Evolutionary conservation across 163 green algal genomes (phyloP), one percentile per base, ranked within the genome.

Genomic region (Prototheca cutis): DNA sequence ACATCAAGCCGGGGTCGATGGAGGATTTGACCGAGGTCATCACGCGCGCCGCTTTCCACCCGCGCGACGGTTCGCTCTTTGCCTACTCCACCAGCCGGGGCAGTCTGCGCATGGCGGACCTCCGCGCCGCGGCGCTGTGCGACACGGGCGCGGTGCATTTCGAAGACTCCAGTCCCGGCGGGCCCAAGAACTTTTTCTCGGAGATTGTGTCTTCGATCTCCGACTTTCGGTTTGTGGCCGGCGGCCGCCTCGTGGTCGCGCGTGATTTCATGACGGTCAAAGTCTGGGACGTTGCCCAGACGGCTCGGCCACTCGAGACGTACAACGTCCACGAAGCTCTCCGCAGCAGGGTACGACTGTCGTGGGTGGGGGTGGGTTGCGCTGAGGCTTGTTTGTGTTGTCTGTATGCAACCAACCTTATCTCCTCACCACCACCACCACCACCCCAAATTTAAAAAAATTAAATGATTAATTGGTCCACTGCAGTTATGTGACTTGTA

Each of bases 21-120:
- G 93, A 99, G 65, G 92, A 99, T 75, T 78, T 99, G 25, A 97
- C 89, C 58, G 91, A 95, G 80, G 92, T 99, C 6, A 97, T 99
- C 67, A 99, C 93, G n/a, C 86, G 76, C 6, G 87, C 93, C 4
- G 90, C 95, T 40, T 99, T 98, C 71, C 90, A 97, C 72, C 93
- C 91, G 5, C 68, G 59, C 2, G 68, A 96, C 56, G 95, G 87
- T 75, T 80, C 92, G 72, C 53, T 92, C 17, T 93, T 99, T 59
- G 92, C 84, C 17, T 98, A 96, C 79, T 88, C 71, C 67, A 94
- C 75, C 68, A 91, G 78, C 78, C 98, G 98, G 61, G 93, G 93
- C 34, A 83, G 74, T 59, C 94, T 99, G 59, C 78, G 89, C 4
- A 72, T 99, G 40, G 81, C 83, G n/a, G 93, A 99, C 80, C 87